Conservation (phyloP, 345 rosid genomes). For the Citrus mangshanensis region DNA sequence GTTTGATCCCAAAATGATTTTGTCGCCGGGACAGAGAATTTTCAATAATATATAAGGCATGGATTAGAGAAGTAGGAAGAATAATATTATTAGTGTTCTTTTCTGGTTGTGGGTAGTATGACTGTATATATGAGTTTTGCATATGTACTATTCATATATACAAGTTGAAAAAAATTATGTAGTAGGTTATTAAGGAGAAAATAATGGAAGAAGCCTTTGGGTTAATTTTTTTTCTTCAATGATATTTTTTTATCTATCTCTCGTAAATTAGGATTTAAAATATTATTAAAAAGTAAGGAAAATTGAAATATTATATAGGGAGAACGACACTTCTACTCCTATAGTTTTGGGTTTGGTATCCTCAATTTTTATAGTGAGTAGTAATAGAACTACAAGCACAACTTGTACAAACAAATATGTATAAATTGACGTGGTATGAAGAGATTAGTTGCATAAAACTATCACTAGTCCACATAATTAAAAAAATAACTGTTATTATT, state of each 20-base stretch:
- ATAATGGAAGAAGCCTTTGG: neutral
- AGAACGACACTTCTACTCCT: neutral
- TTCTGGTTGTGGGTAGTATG: neutral
- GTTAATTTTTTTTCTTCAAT: neutral
- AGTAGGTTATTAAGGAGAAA: neutral
- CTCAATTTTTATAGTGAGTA: too few species aligned
- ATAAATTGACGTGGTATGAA: too few species aligned
- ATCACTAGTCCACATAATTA: too few species aligned
- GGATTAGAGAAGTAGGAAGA: neutral
- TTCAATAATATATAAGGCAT: slow-evolving; percentile 30
- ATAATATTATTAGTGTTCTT: neutral
- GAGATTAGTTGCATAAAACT: too few species aligned
- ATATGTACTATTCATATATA: neutral
- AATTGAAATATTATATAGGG: neutral
- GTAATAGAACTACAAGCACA: too few species aligned
- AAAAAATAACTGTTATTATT: too few species aligned
- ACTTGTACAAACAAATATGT: too few species aligned
- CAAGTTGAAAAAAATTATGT: neutral
- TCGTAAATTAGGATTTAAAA: too few species aligned
- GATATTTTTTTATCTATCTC: neutral
- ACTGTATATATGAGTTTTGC: neutral
- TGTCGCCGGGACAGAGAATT: slow-evolving; percentile 87
- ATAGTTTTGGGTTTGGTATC: too few species aligned
- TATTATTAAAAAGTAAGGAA: too few species aligned
- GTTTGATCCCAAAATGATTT: slow-evolving; percentile 76